Conservation (phyloP, 768 basidiomycete species). For the Chalciporus pseudorubinellus region DNA sequence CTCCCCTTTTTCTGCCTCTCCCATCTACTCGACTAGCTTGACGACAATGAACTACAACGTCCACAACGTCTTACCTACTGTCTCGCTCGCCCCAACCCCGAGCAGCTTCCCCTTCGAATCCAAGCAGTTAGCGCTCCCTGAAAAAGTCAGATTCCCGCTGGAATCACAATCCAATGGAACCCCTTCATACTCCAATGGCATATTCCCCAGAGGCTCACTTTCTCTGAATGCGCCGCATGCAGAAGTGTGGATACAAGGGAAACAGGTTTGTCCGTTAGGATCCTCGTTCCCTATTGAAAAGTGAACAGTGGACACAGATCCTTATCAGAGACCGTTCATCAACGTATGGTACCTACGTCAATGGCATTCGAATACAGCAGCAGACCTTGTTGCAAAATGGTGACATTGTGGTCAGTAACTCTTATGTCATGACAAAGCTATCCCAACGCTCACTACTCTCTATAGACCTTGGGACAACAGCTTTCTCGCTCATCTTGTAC, state of each 20-base stretch:
- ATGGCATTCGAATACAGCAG: slow-evolving; percentile 39
- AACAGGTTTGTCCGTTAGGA: slow-evolving; percentile 34
- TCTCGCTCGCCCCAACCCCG: slow-evolving; percentile 35
- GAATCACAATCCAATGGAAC: slow-evolving; percentile 31
- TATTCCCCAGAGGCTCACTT: slow-evolving; percentile 40
- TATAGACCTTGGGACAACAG: slow-evolving; percentile 40
- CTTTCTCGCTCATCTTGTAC: slow-evolving; percentile 40
- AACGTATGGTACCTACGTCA: slow-evolving; percentile 48
- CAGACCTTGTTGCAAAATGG: slow-evolving; percentile 39
- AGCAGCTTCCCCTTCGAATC: slow-evolving; percentile 38
- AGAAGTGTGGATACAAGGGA: slow-evolving; percentile 45
- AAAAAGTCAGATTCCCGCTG: slow-evolving; percentile 31
- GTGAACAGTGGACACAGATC: slow-evolving; percentile 32
- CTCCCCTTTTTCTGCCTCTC: neutral
- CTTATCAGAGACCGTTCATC: slow-evolving; percentile 47
- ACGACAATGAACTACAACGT: slow-evolving; percentile 24
- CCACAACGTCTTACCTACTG: slow-evolving; percentile 26
- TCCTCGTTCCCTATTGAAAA: neutral
- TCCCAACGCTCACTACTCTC: slow-evolving; percentile 7
- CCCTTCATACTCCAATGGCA: slow-evolving; percentile 36
- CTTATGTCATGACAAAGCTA: neutral
- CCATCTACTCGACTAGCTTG: neutral
- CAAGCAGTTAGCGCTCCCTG: slow-evolving; percentile 36
- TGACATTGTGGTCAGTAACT: slow-evolving; percentile 42
- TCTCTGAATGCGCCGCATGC: slow-evolving; percentile 44